A percentile compares a stretch with the other conserved stretches of the same genome.
Evolutionary conservation across 2,329 filamentous ascomycete genomes (phyloP).

Genomic region (Verticillium tricorpus): DNA sequence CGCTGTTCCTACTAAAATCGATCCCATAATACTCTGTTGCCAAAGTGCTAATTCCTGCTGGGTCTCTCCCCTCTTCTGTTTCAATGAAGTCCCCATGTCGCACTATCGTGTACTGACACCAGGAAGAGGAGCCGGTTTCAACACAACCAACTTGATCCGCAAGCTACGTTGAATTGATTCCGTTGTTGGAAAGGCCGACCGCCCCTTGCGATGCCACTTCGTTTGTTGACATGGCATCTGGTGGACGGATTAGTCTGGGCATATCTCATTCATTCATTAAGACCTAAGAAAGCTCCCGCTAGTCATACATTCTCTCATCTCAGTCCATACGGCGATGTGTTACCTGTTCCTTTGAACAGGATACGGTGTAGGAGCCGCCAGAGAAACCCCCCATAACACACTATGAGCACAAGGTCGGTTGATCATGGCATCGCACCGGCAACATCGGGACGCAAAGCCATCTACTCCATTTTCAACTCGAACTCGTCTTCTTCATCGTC

Average conservation of each 20-base stretch:
- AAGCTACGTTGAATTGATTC: too few relatives aligned
- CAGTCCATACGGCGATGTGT: neutral
- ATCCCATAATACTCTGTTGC: too few relatives aligned
- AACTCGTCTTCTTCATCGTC: slow-evolving; percentile 50
- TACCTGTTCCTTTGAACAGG: neutral
- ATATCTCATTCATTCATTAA: slow-evolving; percentile 2
- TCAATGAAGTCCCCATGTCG: too few relatives aligned
- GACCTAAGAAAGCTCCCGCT: neutral
- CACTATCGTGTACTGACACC: too few relatives aligned
- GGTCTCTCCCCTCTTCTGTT: too few relatives aligned
- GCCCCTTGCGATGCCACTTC: too few relatives aligned
- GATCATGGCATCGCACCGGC: neutral
- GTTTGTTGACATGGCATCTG: too few relatives aligned
- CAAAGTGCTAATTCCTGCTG: too few relatives aligned
- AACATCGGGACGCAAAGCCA: neutral
- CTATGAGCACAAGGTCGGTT: neutral
- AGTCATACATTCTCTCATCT: neutral
- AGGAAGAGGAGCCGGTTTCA: too few relatives aligned
- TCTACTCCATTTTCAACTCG: slow-evolving; percentile 40
- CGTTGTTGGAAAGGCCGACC: too few relatives aligned
- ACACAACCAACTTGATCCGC: too few relatives aligned
- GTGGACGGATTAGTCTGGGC: neutral
- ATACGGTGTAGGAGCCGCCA: neutral
- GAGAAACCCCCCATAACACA: neutral
- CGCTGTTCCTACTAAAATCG: too few relatives aligned